These are phyloP conservation scores for Lachancea waltii DNA, from an alignment of 805 yeast genomes.

Conservation along the genomic window DNA sequence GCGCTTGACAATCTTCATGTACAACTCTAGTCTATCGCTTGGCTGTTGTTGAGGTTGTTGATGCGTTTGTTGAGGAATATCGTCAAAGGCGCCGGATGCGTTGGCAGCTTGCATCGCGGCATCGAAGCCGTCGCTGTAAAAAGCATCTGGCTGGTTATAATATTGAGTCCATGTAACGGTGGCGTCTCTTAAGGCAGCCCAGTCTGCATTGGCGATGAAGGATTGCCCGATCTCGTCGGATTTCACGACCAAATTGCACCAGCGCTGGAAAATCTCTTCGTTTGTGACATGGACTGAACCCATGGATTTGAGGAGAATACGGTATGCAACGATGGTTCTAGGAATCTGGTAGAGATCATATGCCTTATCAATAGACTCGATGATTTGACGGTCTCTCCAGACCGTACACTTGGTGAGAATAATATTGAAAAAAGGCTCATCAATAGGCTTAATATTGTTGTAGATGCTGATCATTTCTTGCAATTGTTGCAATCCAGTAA, in stretches of 20 bases:
- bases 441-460: conserved; percentile 51
- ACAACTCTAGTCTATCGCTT: conserved; percentile 45
- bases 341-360: conserved; percentile 51
- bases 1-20: conserved; percentile 47
- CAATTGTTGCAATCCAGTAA: conserved; percentile 51
- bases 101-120: conserved; percentile 36
- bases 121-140: conserved; percentile 23
- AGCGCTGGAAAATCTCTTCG: conserved; percentile 47
- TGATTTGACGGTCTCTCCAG: conserved; percentile 63
- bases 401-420: conserved; percentile 56
- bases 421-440: conserved; percentile 78
- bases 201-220: conserved; percentile 75
- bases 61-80: conserved; percentile 15
- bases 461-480: conserved; percentile 51
- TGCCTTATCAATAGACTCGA: conserved; percentile 55
- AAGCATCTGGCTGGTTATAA: conserved; percentile 10
- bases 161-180: conserved; percentile 40
- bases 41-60: conserved; percentile 15
- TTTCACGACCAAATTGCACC: conserved; percentile 47
- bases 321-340: conserved; percentile 61
- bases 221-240: conserved; percentile 47
- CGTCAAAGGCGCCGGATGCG: conserved; percentile 36
- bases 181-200: conserved; percentile 79
- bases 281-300: conserved; percentile 52
- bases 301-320: conserved; percentile 65